phyloP scores from a whole-genome alignment of 306 rosid genomes.

The Cicer bijugum region DNA sequence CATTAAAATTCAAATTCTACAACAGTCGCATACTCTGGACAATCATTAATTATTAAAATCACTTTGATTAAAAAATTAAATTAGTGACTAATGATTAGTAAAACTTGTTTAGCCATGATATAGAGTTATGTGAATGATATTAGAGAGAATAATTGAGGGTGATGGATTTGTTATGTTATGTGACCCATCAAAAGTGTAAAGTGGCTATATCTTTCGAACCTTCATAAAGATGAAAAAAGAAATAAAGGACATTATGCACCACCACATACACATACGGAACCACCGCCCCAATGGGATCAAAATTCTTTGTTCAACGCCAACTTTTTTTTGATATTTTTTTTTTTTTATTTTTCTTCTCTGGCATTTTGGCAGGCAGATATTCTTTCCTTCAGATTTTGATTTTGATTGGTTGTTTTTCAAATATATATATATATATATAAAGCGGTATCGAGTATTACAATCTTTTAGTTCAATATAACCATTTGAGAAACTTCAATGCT shows the following conservation, averaged over 20 bases:
- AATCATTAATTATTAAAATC: no score
- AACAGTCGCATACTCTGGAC: no score
- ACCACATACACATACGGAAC: background rate
- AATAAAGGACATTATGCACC: background rate
- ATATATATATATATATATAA: no score
- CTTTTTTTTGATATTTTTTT: background rate
- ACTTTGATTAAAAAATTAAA: no score
- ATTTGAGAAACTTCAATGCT: no score
- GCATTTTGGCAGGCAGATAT: background rate
- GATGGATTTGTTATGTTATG: background rate
- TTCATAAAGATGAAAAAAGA: background rate
- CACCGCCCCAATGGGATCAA: background rate
- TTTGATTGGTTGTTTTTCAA: background rate
- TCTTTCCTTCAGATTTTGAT: background rate
- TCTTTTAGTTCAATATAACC: no score
- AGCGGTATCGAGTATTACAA: no score
- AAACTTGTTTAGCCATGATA: no score
- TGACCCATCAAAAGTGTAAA: constrained; percentile 12
- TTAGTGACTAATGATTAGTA: no score
- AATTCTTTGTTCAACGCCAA: constrained; percentile 4
- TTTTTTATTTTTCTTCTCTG: background rate
- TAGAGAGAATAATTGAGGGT: background rate
- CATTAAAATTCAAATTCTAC: no score
- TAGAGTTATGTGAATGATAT: background rate
- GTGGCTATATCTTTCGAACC: constrained; percentile 9